These are phyloP conservation scores for Iris macrosiphon DNA, from an alignment of 106 monocot species.

Conservation along the genomic window DNA sequence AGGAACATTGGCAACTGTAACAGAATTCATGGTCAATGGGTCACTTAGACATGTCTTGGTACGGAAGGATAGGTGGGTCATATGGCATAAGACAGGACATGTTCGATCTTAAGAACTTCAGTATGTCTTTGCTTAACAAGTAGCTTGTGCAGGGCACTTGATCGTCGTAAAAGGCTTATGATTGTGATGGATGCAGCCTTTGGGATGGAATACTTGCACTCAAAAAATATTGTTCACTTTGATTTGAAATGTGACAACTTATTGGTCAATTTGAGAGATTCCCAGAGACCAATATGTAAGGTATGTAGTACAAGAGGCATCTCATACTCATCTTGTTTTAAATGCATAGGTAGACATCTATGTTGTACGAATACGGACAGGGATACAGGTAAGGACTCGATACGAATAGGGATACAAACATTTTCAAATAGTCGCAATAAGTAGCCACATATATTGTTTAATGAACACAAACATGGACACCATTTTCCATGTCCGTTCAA, in stretches of 20 bases:
- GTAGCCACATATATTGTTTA: no score
- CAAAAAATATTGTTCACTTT: slow-evolving; percentile 87
- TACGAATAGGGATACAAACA: no score
- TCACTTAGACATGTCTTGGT: slow-evolving; percentile 77
- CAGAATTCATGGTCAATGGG: slow-evolving; percentile 98
- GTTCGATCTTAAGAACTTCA: neutral
- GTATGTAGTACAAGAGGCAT: slow-evolving; percentile 18
- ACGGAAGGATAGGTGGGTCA: slow-evolving; percentile 66
- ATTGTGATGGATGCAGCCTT: slow-evolving; percentile 97
- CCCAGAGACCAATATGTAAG: slow-evolving; percentile 86
- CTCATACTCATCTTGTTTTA: neutral
- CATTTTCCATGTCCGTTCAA: no score
- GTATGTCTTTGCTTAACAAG: neutral
- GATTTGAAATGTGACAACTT: slow-evolving; percentile 90
- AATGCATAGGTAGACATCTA: no score
- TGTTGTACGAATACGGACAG: no score
- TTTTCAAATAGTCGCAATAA: no score
- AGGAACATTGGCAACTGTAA: slow-evolving; percentile 86
- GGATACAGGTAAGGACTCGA: no score
- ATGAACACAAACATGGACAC: no score
- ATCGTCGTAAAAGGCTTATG: slow-evolving; percentile 73
- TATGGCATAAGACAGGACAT: no score
- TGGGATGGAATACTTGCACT: slow-evolving; percentile 95
- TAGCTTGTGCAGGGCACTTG: slow-evolving; percentile 47
- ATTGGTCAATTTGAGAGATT: slow-evolving; percentile 80